phyloP scores from a whole-genome alignment of 2,329 filamentous ascomycete genomes.

The Ramichloridium luteum region DNA sequence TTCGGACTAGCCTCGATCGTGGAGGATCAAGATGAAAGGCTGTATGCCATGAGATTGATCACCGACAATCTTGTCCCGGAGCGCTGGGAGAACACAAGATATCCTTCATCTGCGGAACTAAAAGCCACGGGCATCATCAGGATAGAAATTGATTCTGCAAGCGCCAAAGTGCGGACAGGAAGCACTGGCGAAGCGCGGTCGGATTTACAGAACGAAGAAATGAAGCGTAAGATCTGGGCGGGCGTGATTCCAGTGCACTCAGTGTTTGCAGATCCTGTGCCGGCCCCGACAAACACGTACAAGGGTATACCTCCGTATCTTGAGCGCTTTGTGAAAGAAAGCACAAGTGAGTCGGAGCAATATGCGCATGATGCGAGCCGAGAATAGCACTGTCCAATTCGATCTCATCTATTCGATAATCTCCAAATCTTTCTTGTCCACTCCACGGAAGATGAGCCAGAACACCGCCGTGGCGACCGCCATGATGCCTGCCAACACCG shows the following conservation, averaged over 20 bases:
- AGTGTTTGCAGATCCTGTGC: neutral
- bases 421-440: no score
- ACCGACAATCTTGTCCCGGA: conserved; percentile 1
- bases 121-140: neutral
- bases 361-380: neutral
- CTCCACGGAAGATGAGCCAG: no score
- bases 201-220: conserved; percentile 1
- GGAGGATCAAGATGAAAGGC: neutral
- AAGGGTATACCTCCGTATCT: neutral
- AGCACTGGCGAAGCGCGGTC: neutral
- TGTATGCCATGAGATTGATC: neutral
- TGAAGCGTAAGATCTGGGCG: neutral
- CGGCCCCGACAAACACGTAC: neutral
- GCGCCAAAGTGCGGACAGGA: neutral
- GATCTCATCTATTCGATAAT: conserved; percentile 1
- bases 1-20: neutral
- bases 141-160: neutral
- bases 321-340: neutral
- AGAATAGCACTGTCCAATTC: neutral
- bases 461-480: neutral
- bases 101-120: neutral
- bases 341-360: neutral
- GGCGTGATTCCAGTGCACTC: neutral
- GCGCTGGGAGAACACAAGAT: neutral
- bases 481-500: neutral